phyloP scores from a whole-genome alignment of 495 filamentous ascomycete species.

The Tricharina praecox region DNA sequence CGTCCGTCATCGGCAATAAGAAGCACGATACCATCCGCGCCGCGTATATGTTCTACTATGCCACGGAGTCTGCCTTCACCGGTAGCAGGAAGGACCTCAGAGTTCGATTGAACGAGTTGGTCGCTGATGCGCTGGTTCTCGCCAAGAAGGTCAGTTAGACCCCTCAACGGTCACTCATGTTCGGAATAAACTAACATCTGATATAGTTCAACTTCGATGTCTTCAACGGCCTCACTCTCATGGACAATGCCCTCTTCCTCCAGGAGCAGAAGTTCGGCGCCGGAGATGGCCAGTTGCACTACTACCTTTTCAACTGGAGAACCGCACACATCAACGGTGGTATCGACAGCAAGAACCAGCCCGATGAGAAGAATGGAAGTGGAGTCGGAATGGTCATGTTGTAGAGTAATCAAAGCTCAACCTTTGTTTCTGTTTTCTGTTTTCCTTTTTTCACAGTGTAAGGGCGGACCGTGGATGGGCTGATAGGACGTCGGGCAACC shows the following conservation, averaged over 20 bases:
- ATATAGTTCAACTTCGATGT: slow-evolving; percentile 60
- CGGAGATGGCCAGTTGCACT: slow-evolving; percentile 86
- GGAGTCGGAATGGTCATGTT: slow-evolving; percentile 83
- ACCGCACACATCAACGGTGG: slow-evolving; percentile 66
- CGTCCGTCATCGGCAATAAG: slow-evolving; percentile 61
- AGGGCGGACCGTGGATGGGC: too few species aligned
- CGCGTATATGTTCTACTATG: slow-evolving; percentile 94
- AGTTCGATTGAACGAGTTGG: slow-evolving; percentile 52
- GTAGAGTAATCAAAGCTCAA: too few species aligned
- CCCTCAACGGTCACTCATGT: background rate
- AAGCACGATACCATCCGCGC: slow-evolving; percentile 65
- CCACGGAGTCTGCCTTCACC: slow-evolving; percentile 59
- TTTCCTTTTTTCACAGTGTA: too few species aligned
- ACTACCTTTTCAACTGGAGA: slow-evolving; percentile 93
- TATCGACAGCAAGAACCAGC: slow-evolving; percentile 55
- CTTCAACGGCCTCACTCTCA: slow-evolving; percentile 82
- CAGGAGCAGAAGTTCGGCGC: slow-evolving; percentile 82
- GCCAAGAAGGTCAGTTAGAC: slow-evolving; percentile 48
- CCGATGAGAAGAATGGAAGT: slow-evolving; percentile 58
- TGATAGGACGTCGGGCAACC: too few species aligned
- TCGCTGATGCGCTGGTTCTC: slow-evolving; percentile 72
- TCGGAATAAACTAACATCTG: background rate
- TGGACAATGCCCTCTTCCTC: slow-evolving; percentile 87
- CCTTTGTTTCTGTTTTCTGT: background rate
- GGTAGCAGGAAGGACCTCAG: slow-evolving; percentile 41